These are phyloP conservation scores for Amanita thiersii DNA, from an alignment of 768 basidiomycete species.

Conservation along the genomic window DNA sequence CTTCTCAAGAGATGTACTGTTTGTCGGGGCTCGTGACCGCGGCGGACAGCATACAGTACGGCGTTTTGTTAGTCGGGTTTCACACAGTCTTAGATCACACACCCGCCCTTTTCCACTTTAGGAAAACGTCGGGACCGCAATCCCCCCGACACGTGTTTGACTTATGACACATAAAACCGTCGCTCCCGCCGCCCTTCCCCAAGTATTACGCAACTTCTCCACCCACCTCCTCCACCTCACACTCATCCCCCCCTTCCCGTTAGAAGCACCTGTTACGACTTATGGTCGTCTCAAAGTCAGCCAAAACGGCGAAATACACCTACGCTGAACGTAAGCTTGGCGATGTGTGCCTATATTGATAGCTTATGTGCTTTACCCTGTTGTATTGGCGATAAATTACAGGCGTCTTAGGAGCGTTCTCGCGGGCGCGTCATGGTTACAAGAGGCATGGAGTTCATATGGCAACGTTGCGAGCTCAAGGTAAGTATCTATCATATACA, in stretches of 20 bases:
- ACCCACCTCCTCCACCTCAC: background rate
- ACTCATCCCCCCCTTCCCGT: background rate
- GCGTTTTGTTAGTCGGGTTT: conserved; percentile 1
- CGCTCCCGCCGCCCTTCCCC: background rate
- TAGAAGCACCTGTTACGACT: background rate
- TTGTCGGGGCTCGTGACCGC: background rate
- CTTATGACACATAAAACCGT: conserved; percentile 3
- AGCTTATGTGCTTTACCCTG: background rate
- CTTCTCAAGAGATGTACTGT: too few species aligned
- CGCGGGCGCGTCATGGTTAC: conserved; percentile 35
- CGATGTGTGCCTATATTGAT: background rate
- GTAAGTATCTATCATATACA: conserved; percentile 18
- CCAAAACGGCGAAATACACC: conserved; percentile 13
- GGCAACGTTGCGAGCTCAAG: conserved; percentile 38
- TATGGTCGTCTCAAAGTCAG: conserved; percentile 12
- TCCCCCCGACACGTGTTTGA: conserved; percentile 2
- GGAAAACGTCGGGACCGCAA: conserved; percentile 5
- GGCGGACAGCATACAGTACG: background rate
- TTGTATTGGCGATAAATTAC: too few species aligned
- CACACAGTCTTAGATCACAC: background rate
- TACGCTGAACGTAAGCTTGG: conserved; percentile 17
- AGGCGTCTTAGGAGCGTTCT: conserved; percentile 42
- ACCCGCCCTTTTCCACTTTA: conserved; percentile 1
- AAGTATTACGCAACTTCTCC: too few species aligned
- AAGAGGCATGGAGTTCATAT: conserved; percentile 35